These are phyloP conservation scores for Pyrenophora tritici-repentis DNA, from an alignment of 2,329 filamentous ascomycete species.

Conservation along the genomic window DNA sequence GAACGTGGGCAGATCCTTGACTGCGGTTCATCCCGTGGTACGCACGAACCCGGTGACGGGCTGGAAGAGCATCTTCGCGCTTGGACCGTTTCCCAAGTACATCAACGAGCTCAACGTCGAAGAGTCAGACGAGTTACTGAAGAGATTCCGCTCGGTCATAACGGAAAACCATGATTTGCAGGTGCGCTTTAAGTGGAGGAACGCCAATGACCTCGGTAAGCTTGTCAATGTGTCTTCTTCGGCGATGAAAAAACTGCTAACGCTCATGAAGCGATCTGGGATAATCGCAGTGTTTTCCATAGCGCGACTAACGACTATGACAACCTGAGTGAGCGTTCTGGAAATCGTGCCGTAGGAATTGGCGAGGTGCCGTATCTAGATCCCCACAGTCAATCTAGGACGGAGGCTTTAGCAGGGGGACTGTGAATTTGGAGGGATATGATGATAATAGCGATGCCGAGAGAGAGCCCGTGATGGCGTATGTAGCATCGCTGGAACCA, in stretches of 20 bases:
- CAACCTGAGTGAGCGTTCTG: slow-evolving; percentile 18
- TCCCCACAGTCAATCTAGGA: slow-evolving; percentile 25
- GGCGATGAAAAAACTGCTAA: not conserved
- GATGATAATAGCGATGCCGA: too few relatives aligned
- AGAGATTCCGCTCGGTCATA: slow-evolving; percentile 14
- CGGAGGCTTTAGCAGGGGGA: too few relatives aligned
- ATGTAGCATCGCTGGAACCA: too few relatives aligned
- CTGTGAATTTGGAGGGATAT: too few relatives aligned
- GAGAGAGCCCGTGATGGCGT: too few relatives aligned
- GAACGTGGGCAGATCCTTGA: slow-evolving; percentile 30
- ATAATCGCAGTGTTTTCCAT: slow-evolving; percentile 41
- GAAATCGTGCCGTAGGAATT: slow-evolving; percentile 45
- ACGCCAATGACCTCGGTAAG: slow-evolving; percentile 22
- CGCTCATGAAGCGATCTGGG: slow-evolving; percentile 46
- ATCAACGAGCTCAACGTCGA: slow-evolving; percentile 47
- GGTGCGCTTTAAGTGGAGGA: slow-evolving; percentile 49
- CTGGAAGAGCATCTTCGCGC: slow-evolving; percentile 42
- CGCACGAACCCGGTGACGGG: slow-evolving; percentile 42
- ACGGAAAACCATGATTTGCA: slow-evolving; percentile 50
- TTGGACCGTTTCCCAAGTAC: slow-evolving; percentile 31
- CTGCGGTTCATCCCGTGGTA: slow-evolving; percentile 35
- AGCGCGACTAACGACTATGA: slow-evolving; percentile 28
- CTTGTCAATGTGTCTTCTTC: not conserved
- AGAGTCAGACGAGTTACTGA: slow-evolving; percentile 30
- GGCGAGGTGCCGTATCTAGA: slow-evolving; percentile 50